A percentile compares a stretch with the other conserved stretches of the same genome.
These are phyloP conservation scores for Pelargonium fulgidum DNA, from an alignment of 441 rosid genomes.

Conservation along the genomic window DNA sequence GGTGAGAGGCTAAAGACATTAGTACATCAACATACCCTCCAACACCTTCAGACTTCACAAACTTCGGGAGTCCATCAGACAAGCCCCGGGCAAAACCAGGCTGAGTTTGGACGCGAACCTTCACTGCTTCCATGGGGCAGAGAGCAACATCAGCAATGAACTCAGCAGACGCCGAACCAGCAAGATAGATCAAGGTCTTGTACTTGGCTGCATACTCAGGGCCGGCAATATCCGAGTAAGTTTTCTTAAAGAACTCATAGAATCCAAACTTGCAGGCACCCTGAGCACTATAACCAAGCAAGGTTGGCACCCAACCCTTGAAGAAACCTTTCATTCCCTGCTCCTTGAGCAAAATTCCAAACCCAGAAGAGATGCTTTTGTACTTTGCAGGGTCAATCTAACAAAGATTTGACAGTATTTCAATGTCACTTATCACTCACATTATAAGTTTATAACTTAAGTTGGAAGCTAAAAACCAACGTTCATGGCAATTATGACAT, in stretches of 20 bases:
- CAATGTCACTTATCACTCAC: too few species aligned
- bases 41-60: conserved; percentile 81
- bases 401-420: conserved; percentile 17
- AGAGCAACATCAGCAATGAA: conserved; percentile 98
- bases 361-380: conserved; percentile 92
- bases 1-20: not conserved
- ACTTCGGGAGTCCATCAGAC: conserved; percentile 90
- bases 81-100: conserved; percentile 98
- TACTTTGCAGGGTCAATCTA: conserved; percentile 95
- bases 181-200: conserved; percentile 95
- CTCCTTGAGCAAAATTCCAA: conserved; percentile 79
- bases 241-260: conserved; percentile 93
- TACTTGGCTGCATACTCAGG: conserved; percentile 81
- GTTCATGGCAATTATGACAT: not conserved
- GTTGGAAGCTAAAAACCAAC: too few species aligned
- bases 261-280: conserved; percentile 99
- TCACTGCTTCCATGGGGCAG: conserved; percentile 97
- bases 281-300: conserved; percentile 96
- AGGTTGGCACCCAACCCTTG: conserved; percentile 98
- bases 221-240: conserved; percentile 86
- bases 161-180: conserved; percentile 99
- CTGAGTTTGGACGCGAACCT: conserved; percentile 98
- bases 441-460: too few species aligned
- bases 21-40: conserved; percentile 47
- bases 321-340: conserved; percentile 87